phyloP scores from a whole-genome alignment of 129 eudicot genomes.

The Flaveria sonorensis region DNA sequence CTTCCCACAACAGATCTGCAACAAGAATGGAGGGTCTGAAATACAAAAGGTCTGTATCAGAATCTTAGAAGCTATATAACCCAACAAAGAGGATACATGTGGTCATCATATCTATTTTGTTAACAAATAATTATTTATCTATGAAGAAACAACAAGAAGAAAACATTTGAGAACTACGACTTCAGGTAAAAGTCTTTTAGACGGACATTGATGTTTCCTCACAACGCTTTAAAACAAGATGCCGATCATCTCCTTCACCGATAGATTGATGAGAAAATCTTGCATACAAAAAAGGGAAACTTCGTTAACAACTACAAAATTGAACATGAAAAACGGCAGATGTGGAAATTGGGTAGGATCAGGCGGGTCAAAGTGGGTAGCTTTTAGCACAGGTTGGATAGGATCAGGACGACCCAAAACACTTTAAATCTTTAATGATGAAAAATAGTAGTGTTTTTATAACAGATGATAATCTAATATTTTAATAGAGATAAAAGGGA shows the following conservation, averaged over 20 bases:
- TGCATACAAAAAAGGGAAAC: constrained; percentile 25
- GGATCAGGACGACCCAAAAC: background rate
- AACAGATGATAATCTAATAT: background rate
- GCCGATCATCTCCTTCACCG: constrained; percentile 94
- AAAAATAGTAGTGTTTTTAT: too few relatives aligned
- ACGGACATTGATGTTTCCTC: constrained; percentile 89
- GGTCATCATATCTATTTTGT: background rate
- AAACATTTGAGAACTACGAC: background rate
- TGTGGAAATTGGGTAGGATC: background rate
- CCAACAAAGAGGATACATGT: background rate
- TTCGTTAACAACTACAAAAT: background rate
- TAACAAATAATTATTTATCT: background rate
- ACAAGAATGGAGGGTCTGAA: constrained; percentile 88
- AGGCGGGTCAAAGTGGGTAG: background rate
- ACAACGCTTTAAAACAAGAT: constrained; percentile 74
- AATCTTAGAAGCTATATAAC: constrained; percentile 1
- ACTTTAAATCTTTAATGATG: background rate
- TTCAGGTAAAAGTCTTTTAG: constrained; percentile 9
- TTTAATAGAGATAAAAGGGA: background rate
- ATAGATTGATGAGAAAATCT: constrained; percentile 91
- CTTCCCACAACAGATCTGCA: constrained; percentile 78
- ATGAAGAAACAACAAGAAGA: background rate
- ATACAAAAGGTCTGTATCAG: constrained; percentile 16
- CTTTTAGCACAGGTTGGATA: background rate
- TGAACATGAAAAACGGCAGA: constrained; percentile 2